A percentile compares a stretch with the other conserved stretches of the same genome.
Evolutionary conservation across 2,329 filamentous ascomycete species (phyloP).

Genomic region (Venturia pyrina): DNA sequence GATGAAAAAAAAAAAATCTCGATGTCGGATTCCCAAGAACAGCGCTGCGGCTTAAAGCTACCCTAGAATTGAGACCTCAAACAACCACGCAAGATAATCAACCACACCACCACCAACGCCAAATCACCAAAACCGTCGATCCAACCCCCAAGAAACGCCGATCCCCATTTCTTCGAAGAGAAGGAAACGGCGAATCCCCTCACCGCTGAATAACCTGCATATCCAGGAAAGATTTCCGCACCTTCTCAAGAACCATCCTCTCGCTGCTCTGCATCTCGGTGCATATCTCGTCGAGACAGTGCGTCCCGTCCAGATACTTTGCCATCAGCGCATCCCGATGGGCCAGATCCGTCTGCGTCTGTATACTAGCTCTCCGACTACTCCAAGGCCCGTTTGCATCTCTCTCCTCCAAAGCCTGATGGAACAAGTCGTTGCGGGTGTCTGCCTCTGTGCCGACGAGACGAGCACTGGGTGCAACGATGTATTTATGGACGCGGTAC

Average conservation of each 20-base stretch:
- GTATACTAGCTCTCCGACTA: conserved; percentile 9
- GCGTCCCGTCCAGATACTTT: conserved; percentile 62
- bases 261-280: conserved; percentile 64
- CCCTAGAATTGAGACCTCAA: too few relatives aligned
- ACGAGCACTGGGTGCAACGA: conserved; percentile 42
- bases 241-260: conserved; percentile 56
- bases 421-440: neutral
- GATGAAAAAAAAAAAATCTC: too few relatives aligned
- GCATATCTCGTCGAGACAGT: conserved; percentile 74
- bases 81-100: too few relatives aligned
- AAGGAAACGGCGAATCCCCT: neutral
- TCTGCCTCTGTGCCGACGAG: neutral
- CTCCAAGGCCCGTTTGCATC: neutral
- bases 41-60: too few relatives aligned
- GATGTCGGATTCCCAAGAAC: too few relatives aligned
- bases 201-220: neutral
- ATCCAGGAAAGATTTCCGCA: conserved; percentile 29
- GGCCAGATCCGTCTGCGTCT: conserved; percentile 13
- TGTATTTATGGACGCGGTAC: conserved; percentile 88
- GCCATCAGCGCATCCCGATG: conserved; percentile 39
- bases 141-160: too few relatives aligned
- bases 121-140: too few relatives aligned
- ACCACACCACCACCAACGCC: too few relatives aligned
- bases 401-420: neutral
- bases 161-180: too few relatives aligned